Conservation (phyloP, 768 basidiomycete species). For the Suillus brevipes region DNA sequence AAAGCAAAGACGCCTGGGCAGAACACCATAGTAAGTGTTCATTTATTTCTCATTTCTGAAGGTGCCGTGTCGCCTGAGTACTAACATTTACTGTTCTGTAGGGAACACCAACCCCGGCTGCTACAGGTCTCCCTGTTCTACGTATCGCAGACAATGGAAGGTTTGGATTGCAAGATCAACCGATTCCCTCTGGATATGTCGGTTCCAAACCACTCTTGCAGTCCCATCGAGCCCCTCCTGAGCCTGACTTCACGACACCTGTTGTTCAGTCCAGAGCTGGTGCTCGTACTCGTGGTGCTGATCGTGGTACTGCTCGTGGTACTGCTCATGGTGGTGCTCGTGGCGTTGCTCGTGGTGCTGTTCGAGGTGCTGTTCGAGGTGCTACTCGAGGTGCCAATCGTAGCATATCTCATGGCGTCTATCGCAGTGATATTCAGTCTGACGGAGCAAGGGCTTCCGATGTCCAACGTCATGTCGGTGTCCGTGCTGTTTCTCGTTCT, state of each 20-base stretch:
- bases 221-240: background rate
- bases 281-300: too few species aligned
- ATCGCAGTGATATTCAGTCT: background rate
- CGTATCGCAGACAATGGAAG: background rate
- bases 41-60: background rate
- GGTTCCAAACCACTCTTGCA: background rate
- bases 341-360: background rate
- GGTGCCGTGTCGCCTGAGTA: background rate
- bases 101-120: background rate
- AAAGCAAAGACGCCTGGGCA: background rate
- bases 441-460: too few species aligned
- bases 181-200: background rate
- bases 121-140: background rate
- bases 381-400: background rate
- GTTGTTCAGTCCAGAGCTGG: background rate
- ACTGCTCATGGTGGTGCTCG: background rate
- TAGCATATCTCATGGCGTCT: background rate
- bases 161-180: background rate
- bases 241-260: background rate
- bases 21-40: background rate
- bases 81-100: background rate
- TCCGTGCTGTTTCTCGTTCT: background rate
- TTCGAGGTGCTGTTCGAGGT: background rate
- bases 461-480: background rate
- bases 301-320: too few species aligned